These are phyloP conservation scores for Gossypium davidsonii DNA, from an alignment of 441 rosid species.

Conservation along the genomic window DNA sequence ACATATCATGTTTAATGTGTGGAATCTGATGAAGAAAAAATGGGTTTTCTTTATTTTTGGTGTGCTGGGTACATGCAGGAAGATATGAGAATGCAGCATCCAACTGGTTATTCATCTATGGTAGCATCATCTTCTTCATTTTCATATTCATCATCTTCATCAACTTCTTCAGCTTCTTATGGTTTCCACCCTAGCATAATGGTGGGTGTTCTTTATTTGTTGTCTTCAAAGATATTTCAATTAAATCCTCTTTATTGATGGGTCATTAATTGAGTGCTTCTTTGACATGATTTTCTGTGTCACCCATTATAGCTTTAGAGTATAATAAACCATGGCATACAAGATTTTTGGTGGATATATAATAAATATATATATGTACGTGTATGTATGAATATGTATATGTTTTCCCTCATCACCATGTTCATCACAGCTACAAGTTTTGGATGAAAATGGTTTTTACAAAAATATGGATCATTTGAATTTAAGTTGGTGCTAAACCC, in stretches of 20 bases:
- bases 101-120: conserved; percentile 44
- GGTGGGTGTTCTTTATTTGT: conserved; percentile 34
- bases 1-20: too few relatives aligned
- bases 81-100: conserved; percentile 48
- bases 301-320: neutral
- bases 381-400: neutral
- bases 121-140: conserved; percentile 53
- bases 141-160: conserved; percentile 40
- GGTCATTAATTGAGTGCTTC: conserved; percentile 4
- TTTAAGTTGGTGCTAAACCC: conserved; percentile 24
- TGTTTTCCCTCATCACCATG: neutral
- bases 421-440: neutral
- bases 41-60: neutral
- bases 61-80: conserved; percentile 46
- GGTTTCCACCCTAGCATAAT: conserved; percentile 51
- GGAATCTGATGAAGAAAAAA: neutral
- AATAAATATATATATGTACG: neutral
- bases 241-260: conserved; percentile 1
- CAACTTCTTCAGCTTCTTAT: conserved; percentile 52
- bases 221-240: neutral
- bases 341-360: conserved; percentile 1
- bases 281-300: conserved; percentile 15
- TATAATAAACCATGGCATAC: neutral
- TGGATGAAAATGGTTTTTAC: neutral
- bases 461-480: neutral